These are phyloP conservation scores for Mycena epipterygia DNA, from an alignment of 768 basidiomycete species.

Conservation along the genomic window DNA sequence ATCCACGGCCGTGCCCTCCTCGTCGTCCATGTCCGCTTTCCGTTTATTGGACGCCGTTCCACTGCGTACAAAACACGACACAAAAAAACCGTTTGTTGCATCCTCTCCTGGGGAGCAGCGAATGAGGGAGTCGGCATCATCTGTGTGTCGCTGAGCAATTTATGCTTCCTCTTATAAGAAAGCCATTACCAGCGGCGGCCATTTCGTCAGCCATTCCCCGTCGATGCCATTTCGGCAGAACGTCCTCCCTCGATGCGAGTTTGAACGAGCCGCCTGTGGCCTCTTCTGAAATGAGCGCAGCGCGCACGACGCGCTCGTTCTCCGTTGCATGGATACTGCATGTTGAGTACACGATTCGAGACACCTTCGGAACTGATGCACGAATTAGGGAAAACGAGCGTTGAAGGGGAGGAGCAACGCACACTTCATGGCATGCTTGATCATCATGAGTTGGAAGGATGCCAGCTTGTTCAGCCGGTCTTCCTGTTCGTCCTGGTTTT, in stretches of 20 bases:
- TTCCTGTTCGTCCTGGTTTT: constrained; percentile 68
- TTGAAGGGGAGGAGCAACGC: constrained; percentile 40
- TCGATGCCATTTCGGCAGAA: constrained; percentile 87
- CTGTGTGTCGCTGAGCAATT: constrained; percentile 46
- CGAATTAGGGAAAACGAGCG: constrained; percentile 14
- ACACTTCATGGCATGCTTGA: constrained; percentile 97
- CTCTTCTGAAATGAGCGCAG: constrained; percentile 80
- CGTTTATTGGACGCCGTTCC: constrained; percentile 37
- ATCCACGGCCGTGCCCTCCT: constrained; percentile 32
- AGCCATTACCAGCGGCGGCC: constrained; percentile 61
- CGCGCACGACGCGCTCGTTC: constrained; percentile 91
- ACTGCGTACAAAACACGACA: constrained; percentile 84
- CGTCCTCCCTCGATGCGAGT: constrained; percentile 75
- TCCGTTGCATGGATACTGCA: constrained; percentile 93
- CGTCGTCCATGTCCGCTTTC: constrained; percentile 38
- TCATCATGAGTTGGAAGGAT: constrained; percentile 90
- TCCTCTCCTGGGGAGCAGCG: constrained; percentile 88
- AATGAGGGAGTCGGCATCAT: constrained; percentile 70
- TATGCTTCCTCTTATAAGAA: constrained; percentile 5
- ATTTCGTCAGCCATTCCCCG: constrained; percentile 81
- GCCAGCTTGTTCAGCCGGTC: constrained; percentile 88
- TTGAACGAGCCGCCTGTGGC: constrained; percentile 71
- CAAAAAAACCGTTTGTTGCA: constrained; percentile 96
- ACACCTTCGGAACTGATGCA: constrained; percentile 76
- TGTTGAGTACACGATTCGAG: constrained; percentile 96